Conservation (phyloP, 129 eudicot species). For the Centella asiatica region DNA sequence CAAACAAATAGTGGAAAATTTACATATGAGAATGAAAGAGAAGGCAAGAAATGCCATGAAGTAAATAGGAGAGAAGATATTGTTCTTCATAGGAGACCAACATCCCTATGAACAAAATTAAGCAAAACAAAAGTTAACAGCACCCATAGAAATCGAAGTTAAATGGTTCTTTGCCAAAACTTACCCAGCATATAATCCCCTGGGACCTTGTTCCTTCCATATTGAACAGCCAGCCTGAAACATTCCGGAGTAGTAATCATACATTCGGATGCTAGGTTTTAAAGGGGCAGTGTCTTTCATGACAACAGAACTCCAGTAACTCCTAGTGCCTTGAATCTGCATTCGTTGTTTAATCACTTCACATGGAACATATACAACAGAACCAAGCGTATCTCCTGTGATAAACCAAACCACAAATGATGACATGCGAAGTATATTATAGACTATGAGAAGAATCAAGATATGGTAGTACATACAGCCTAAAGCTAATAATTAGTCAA, state of each 20-base stretch:
- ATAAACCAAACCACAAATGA: neutral
- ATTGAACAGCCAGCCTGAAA: constrained; percentile 91
- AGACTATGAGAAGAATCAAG: too few species aligned
- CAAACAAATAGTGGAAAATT: neutral
- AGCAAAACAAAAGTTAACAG: neutral
- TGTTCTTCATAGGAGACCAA: neutral
- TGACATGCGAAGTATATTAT: neutral
- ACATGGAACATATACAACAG: constrained; percentile 87
- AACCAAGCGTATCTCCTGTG: constrained; percentile 95
- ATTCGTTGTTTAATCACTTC: constrained; percentile 98
- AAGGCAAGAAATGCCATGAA: neutral
- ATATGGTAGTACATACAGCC: too few species aligned
- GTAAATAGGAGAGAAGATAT: neutral
- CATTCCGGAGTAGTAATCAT: constrained; percentile 87
- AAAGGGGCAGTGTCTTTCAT: constrained; percentile 34
- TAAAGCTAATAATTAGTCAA: too few species aligned
- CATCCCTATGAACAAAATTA: neutral
- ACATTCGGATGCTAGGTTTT: constrained; percentile 43
- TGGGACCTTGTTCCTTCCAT: constrained; percentile 89
- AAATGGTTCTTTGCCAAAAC: neutral
- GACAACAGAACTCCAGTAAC: constrained; percentile 67
- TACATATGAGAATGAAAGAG: neutral
- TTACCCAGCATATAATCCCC: constrained; percentile 93
- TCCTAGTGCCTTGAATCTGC: constrained; percentile 91
- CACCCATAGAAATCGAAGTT: neutral